Conservation (phyloP, 2,329 filamentous ascomycete genomes). For the Fusarium cyanostomum region DNA sequence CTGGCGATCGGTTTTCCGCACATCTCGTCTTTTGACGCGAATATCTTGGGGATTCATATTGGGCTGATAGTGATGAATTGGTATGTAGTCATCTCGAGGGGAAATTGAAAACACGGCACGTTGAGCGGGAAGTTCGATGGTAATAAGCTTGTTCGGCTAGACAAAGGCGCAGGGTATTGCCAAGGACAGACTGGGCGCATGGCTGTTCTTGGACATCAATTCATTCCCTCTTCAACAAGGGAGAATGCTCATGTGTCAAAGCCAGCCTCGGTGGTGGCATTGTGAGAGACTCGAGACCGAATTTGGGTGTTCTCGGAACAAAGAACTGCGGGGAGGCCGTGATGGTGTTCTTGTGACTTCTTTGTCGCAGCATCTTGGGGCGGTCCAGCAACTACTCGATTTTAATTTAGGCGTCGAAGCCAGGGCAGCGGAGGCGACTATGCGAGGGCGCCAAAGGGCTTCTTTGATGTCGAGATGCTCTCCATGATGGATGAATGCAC, state of each 20-base stretch:
- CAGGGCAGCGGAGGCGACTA: neutral
- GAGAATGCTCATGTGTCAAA: slow-evolving; percentile 3
- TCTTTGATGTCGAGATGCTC: slow-evolving; percentile 26
- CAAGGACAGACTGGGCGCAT: neutral
- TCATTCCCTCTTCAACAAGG: neutral
- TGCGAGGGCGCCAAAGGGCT: neutral
- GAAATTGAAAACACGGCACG: neutral
- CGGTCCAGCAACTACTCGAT: neutral
- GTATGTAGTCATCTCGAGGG: slow-evolving; percentile 1
- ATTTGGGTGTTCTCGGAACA: slow-evolving; percentile 17
- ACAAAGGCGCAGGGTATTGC: slow-evolving; percentile 29
- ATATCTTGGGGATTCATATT: slow-evolving; percentile 18
- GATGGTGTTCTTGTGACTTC: slow-evolving; percentile 15
- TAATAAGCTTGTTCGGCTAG: slow-evolving; percentile 35
- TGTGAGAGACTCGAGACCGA: slow-evolving; percentile 16
- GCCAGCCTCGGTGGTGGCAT: slow-evolving; percentile 14
- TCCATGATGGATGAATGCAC: slow-evolving; percentile 7
- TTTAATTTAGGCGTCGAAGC: slow-evolving; percentile 20
- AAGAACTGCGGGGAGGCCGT: slow-evolving; percentile 21
- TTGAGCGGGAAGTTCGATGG: slow-evolving; percentile 7
- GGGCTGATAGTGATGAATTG: neutral
- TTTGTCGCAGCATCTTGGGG: slow-evolving; percentile 28
- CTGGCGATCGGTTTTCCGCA: neutral
- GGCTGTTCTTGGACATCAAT: slow-evolving; percentile 1
- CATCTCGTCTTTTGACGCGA: neutral